A percentile compares a stretch with the other conserved stretches of the same genome.
Conservation (phyloP, 768 basidiomycete species). For the Clitopilus passeckerianus region DNA sequence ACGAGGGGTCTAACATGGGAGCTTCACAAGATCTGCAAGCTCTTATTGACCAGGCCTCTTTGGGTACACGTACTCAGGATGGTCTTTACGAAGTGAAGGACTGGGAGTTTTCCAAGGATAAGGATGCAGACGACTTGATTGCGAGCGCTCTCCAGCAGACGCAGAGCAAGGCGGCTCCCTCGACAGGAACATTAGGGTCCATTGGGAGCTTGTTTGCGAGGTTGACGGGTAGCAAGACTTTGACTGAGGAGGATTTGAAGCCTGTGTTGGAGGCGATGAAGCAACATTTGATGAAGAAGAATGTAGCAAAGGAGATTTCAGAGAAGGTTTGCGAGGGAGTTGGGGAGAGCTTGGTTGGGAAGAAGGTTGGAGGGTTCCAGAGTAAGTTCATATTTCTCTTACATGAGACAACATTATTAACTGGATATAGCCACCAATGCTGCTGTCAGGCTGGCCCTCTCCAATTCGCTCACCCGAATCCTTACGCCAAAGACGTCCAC, state of each 20-base stretch:
- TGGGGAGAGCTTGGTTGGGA: slow-evolving; percentile 84
- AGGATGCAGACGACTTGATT: slow-evolving; percentile 48
- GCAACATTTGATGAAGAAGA: slow-evolving; percentile 97
- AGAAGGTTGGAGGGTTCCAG: slow-evolving; percentile 86
- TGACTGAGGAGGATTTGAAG: slow-evolving; percentile 78
- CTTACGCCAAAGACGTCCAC: slow-evolving; percentile 96
- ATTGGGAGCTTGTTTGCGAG: slow-evolving; percentile 81
- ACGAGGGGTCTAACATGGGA: slow-evolving; percentile 11
- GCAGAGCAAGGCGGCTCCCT: slow-evolving; percentile 25
- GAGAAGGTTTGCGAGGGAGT: slow-evolving; percentile 94
- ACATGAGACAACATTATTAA: slow-evolving; percentile 6
- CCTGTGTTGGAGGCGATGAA: slow-evolving; percentile 94
- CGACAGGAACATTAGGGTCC: slow-evolving; percentile 49
- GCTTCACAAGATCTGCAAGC: slow-evolving; percentile 49
- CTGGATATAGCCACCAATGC: slow-evolving; percentile 63
- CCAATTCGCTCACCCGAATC: slow-evolving; percentile 85
- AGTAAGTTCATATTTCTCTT: slow-evolving; percentile 44
- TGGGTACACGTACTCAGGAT: slow-evolving; percentile 73
- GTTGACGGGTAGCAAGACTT: slow-evolving; percentile 77
- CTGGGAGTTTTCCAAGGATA: slow-evolving; percentile 67
- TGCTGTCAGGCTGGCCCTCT: slow-evolving; percentile 79
- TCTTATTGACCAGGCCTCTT: slow-evolving; percentile 64
- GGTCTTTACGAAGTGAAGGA: slow-evolving; percentile 65
- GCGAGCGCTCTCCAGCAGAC: slow-evolving; percentile 48
- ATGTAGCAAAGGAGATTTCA: slow-evolving; percentile 93